Conservation (phyloP, 2,329 filamentous ascomycete genomes). For the Pseudomassariella vexata region DNA sequence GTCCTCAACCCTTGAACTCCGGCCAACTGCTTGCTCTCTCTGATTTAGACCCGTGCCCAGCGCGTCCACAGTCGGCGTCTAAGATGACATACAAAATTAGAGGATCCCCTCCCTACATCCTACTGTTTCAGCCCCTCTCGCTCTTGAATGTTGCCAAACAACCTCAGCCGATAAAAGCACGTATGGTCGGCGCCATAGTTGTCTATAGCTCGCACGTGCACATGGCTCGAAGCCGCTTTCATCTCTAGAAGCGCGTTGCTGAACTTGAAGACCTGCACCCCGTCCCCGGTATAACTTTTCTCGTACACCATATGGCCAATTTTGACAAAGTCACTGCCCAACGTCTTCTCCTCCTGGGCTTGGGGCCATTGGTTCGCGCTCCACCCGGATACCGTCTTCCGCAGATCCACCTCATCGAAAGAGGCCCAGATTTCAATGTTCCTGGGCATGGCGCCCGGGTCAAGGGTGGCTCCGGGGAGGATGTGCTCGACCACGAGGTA, state of each 20-base stretch:
- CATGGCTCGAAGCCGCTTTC: slow-evolving; percentile 40
- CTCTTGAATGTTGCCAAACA: slow-evolving; percentile 43
- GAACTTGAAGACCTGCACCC: slow-evolving; percentile 48
- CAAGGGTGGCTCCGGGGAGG: slow-evolving; percentile 52
- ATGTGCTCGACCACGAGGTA: slow-evolving; percentile 71
- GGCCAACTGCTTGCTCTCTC: too few species aligned
- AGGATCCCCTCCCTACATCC: too few species aligned
- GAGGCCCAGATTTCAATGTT: slow-evolving; percentile 66
- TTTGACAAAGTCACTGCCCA: slow-evolving; percentile 45
- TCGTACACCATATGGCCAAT: slow-evolving; percentile 52
- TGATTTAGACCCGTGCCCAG: too few species aligned
- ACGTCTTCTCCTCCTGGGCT: slow-evolving; percentile 14
- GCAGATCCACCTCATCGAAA: slow-evolving; percentile 40
- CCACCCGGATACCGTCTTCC: slow-evolving; percentile 36
- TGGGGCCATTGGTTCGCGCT: slow-evolving; percentile 34
- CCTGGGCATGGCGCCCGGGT: slow-evolving; percentile 56
- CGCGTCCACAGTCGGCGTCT: too few species aligned
- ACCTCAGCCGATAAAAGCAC: slow-evolving; percentile 58
- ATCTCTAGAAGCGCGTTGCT: slow-evolving; percentile 43
- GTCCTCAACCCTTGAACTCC: too few species aligned
- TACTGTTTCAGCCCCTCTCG: too few species aligned
- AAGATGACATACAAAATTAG: too few species aligned
- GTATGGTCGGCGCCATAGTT: slow-evolving; percentile 59
- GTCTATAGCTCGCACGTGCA: slow-evolving; percentile 49
- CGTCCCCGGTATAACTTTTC: slow-evolving; percentile 33